A percentile compares a stretch with the other conserved stretches of the same genome.
These are phyloP conservation scores for Fulvia fulva DNA, from an alignment of 2,329 filamentous ascomycete genomes.

Conservation along the genomic window DNA sequence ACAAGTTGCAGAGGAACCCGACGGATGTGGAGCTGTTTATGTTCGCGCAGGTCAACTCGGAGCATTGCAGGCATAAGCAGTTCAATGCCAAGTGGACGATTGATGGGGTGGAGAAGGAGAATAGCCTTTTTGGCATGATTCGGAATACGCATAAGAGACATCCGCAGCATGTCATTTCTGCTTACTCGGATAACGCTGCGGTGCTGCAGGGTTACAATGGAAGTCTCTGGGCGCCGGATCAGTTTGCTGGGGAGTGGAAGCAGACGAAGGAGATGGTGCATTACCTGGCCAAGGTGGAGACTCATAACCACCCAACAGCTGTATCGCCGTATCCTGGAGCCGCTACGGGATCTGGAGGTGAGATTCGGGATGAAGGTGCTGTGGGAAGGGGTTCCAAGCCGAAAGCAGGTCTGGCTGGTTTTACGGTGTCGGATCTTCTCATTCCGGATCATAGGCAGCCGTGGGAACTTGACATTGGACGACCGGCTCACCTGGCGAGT, in stretches of 20 bases:
- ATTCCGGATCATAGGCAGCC: slow-evolving; percentile 79
- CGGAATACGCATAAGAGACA: slow-evolving; percentile 80
- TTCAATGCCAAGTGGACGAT: slow-evolving; percentile 98
- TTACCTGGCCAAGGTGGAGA: slow-evolving; percentile 91
- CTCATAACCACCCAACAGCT: slow-evolving; percentile 94
- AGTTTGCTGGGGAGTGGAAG: slow-evolving; percentile 81
- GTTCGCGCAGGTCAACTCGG: slow-evolving; percentile 98
- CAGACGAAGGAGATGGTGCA: slow-evolving; percentile 82
- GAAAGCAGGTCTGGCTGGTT: slow-evolving; percentile 87
- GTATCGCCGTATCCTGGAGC: slow-evolving; percentile 92
- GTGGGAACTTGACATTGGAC: slow-evolving; percentile 90
- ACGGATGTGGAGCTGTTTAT: slow-evolving; percentile 97
- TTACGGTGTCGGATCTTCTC: slow-evolving; percentile 89
- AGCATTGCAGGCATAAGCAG: slow-evolving; percentile 84
- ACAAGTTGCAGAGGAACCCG: slow-evolving; percentile 61
- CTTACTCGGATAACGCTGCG: slow-evolving; percentile 97
- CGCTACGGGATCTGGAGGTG: slow-evolving; percentile 90
- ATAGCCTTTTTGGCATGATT: slow-evolving; percentile 93
- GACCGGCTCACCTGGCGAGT: slow-evolving; percentile 86
- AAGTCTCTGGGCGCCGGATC: slow-evolving; percentile 82
- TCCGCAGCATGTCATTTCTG: slow-evolving; percentile 81
- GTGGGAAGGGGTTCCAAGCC: slow-evolving; percentile 89
- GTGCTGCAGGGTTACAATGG: slow-evolving; percentile 71
- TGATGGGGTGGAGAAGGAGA: slow-evolving; percentile 73
- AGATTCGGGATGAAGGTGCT: slow-evolving; percentile 92